phyloP scores from a whole-genome alignment of 2,329 filamentous ascomycete species.

The Scedosporium apiospermum region DNA sequence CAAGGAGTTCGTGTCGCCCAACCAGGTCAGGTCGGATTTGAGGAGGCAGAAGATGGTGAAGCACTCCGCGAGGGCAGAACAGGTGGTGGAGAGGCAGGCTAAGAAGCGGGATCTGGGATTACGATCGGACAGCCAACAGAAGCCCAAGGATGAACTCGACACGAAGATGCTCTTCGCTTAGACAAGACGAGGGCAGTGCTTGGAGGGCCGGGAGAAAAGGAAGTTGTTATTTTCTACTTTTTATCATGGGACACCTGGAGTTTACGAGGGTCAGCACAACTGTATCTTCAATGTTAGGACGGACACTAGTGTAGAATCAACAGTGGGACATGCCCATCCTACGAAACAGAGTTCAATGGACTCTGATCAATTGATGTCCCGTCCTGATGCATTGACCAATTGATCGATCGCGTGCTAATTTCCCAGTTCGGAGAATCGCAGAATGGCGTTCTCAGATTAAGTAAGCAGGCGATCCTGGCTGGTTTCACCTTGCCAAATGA shows the following conservation, averaged over 20 bases:
- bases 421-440: background rate
- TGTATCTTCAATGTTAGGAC: too few species aligned
- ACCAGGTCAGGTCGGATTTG: constrained; percentile 81
- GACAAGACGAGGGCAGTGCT: constrained; percentile 10
- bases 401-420: constrained; percentile 1
- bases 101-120: constrained; percentile 73
- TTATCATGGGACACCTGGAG: background rate
- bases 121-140: constrained; percentile 51
- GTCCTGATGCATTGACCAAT: background rate
- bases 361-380: background rate
- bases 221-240: constrained; percentile 5
- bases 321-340: too few species aligned
- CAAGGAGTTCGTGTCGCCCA: constrained; percentile 92
- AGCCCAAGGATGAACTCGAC: constrained; percentile 62
- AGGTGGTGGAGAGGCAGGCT: constrained; percentile 58
- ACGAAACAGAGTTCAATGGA: background rate
- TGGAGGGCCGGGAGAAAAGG: constrained; percentile 10
- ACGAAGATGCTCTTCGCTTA: constrained; percentile 68
- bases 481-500: background rate
- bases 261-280: too few species aligned
- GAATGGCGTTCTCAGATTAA: background rate
- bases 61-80: constrained; percentile 69
- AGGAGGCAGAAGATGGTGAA: constrained; percentile 65
- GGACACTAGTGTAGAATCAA: too few species aligned
- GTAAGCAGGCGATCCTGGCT: background rate